Conservation (phyloP, 352 stramenopile species). For the Pythium volutum region DNA sequence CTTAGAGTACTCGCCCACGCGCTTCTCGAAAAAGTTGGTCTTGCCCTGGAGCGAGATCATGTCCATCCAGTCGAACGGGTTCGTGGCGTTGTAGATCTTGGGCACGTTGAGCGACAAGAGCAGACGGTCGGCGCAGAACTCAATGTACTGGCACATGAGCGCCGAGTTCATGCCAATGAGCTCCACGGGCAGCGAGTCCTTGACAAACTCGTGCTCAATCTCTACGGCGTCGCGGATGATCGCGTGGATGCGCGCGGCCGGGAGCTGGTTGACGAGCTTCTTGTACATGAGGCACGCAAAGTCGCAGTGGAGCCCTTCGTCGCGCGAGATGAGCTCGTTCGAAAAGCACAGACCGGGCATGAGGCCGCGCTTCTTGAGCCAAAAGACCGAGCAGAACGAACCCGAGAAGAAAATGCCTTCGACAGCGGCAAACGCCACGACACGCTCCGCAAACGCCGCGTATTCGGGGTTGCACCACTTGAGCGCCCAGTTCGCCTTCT, state of each 20-base stretch:
- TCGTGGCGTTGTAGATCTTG: conserved; percentile 93
- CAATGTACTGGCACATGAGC: conserved; percentile 99
- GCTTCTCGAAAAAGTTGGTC: conserved; percentile 99
- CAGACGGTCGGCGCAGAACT: conserved; percentile 97
- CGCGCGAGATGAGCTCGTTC: conserved; percentile 98
- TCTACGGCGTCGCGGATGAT: conserved; percentile 95
- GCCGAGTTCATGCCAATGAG: conserved; percentile 99
- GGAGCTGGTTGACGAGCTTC: conserved; percentile 97
- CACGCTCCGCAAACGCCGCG: conserved; percentile 95
- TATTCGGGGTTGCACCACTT: conserved; percentile 93
- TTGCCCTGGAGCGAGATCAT: conserved; percentile 99
- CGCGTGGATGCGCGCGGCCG: conserved; percentile 87
- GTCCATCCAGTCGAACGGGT: conserved; percentile 99
- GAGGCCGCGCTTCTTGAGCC: conserved; percentile 98
- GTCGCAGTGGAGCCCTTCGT: conserved; percentile 98
- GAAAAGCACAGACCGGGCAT: conserved; percentile 99
- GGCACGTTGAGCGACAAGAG: conserved; percentile 89
- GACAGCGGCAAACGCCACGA: conserved; percentile 97
- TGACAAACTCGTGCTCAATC: conserved; percentile 99
- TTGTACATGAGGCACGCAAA: conserved; percentile 99
- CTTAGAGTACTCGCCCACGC: conserved; percentile 99
- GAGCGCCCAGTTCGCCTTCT: conserved; percentile 97
- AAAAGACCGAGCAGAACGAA: conserved; percentile 99
- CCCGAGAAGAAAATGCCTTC: conserved; percentile 99
- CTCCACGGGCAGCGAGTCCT: conserved; percentile 96